Evolutionary conservation across 441 rosid genomes (phyloP).

Genomic region (Gossypium davidsonii): DNA sequence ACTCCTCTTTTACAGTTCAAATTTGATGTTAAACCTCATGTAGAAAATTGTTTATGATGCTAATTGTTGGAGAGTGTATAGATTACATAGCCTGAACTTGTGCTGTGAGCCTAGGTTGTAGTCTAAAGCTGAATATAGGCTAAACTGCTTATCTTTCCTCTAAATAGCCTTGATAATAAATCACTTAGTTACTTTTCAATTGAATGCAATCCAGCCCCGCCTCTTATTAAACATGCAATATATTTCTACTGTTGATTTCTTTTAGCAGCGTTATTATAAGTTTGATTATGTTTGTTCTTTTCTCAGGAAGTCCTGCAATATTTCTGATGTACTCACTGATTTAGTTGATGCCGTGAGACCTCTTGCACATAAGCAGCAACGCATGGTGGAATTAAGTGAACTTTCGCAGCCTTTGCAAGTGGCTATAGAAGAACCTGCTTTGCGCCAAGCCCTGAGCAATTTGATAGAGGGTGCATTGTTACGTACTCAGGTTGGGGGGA

Average conservation of each 20-base stretch:
- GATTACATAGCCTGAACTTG: background rate
- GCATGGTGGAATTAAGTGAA: conserved; percentile 49
- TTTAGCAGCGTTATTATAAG: background rate
- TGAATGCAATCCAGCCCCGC: background rate
- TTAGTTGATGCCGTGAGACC: conserved; percentile 3
- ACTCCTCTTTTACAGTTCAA: background rate
- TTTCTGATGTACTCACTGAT: conserved; percentile 46
- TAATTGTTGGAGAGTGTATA: background rate
- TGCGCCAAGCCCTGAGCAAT: conserved; percentile 86
- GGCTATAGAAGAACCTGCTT: conserved; percentile 72
- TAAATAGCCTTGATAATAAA: background rate
- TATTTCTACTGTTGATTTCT: background rate
- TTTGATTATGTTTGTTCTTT: conserved; percentile 39
- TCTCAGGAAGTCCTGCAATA: conserved; percentile 95
- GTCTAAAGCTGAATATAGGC: background rate
- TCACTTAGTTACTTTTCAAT: background rate
- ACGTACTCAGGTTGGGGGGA: conserved; percentile 80
- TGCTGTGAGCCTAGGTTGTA: background rate
- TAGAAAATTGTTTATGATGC: background rate
- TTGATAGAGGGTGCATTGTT: conserved; percentile 87
- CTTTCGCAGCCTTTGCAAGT: conserved; percentile 51
- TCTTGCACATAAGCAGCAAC: conserved; percentile 41
- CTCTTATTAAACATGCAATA: conserved; percentile 2
- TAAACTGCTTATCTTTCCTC: background rate
- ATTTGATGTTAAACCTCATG: background rate